phyloP scores from a whole-genome alignment of 768 basidiomycete genomes.

The Lactarius deliciosus region DNA sequence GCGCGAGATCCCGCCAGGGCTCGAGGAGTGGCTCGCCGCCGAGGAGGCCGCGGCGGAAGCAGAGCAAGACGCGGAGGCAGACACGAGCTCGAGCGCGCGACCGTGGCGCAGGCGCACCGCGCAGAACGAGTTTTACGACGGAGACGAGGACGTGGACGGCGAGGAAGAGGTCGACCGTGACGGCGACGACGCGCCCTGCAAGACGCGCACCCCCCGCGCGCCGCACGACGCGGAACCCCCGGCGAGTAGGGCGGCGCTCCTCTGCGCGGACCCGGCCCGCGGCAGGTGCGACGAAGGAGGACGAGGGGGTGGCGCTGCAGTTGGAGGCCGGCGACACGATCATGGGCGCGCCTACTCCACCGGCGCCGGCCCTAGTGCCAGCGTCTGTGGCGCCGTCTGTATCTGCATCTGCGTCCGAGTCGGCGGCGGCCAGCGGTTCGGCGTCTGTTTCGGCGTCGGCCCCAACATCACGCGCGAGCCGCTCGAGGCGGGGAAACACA shows the following conservation, averaged over 20 bases:
- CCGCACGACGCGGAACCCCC: constrained; percentile 8
- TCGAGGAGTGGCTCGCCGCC: constrained; percentile 66
- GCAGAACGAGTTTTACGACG: constrained; percentile 71
- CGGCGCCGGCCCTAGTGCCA: background rate
- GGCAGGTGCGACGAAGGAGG: constrained; percentile 33
- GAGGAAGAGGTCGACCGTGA: constrained; percentile 45
- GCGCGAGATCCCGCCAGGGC: constrained; percentile 94
- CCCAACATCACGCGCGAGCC: constrained; percentile 9
- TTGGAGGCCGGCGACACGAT: constrained; percentile 37
- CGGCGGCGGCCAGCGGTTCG: background rate
- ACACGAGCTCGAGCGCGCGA: constrained; percentile 53
- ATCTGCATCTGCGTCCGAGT: background rate
- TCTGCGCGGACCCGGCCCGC: constrained; percentile 3
- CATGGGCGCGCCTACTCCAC: constrained; percentile 1
- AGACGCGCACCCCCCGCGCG: constrained; percentile 35
- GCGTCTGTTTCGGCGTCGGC: background rate
- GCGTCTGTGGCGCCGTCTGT: background rate
- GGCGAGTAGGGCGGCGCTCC: constrained; percentile 31
- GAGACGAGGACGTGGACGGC: constrained; percentile 51
- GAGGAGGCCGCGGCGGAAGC: constrained; percentile 68
- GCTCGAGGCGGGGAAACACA: constrained; percentile 13
- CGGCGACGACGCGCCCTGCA: constrained; percentile 36
- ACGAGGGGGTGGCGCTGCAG: constrained; percentile 34
- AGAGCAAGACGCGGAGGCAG: constrained; percentile 70
- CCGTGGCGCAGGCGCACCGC: constrained; percentile 45